These are phyloP conservation scores for Cocos nucifera DNA, from an alignment of 176 grass and related monocot genomes.

Conservation along the genomic window DNA sequence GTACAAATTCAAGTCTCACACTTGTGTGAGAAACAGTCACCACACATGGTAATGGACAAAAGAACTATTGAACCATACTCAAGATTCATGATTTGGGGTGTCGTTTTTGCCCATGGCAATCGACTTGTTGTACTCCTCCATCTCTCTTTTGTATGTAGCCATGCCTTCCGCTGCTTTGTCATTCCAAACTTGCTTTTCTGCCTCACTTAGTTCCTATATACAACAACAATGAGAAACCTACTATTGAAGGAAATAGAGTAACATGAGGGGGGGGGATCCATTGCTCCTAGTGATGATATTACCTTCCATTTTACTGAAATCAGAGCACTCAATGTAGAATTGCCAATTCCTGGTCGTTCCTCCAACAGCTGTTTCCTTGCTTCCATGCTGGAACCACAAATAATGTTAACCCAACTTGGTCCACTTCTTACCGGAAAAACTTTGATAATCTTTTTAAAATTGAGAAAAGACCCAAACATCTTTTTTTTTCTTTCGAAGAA, in stretches of 20 bases:
- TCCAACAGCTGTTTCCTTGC: constrained; percentile 47
- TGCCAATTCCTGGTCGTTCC: constrained; percentile 35
- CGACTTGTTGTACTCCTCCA: constrained; percentile 65
- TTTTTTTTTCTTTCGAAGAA: no score
- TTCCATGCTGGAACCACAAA: constrained; percentile 38
- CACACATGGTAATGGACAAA: no score
- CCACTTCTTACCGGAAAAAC: no score
- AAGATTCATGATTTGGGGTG: no score
- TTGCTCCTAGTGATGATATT: background rate
- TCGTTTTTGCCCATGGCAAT: no score
- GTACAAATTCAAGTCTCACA: no score
- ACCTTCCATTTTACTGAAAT: constrained; percentile 91
- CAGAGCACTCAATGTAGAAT: constrained; percentile 47
- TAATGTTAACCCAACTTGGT: background rate
- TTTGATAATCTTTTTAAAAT: no score
- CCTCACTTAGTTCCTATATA: constrained; percentile 36
- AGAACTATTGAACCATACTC: no score
- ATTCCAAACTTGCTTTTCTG: constrained; percentile 55
- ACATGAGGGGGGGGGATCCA: background rate
- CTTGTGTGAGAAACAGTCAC: no score
- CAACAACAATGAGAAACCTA: background rate
- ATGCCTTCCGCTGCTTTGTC: constrained; percentile 42
- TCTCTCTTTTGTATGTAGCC: constrained; percentile 41
- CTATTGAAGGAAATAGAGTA: background rate
- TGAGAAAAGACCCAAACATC: no score